phyloP scores from a whole-genome alignment of 2,329 filamentous ascomycete species.

The Clathrospora elynae region DNA sequence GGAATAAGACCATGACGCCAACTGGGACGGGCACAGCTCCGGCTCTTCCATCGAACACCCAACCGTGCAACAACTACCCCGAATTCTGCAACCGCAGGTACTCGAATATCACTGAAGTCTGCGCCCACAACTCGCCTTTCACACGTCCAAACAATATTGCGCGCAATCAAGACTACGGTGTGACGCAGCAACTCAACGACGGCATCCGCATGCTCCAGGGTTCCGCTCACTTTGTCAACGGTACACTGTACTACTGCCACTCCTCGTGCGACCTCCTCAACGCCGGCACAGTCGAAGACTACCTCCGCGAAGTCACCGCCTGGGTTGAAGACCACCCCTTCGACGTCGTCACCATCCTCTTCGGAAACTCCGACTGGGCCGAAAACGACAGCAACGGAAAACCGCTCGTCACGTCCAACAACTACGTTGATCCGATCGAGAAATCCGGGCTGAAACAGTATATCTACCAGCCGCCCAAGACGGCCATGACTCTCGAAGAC shows the following conservation, averaged over 20 bases:
- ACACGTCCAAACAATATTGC: slow-evolving; percentile 41
- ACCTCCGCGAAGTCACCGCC: slow-evolving; percentile 68
- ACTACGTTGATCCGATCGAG: slow-evolving; percentile 72
- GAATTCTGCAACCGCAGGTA: slow-evolving; percentile 49
- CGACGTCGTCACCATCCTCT: slow-evolving; percentile 85
- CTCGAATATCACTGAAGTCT: slow-evolving; percentile 51
- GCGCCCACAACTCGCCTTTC: slow-evolving; percentile 50
- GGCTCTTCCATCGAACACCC: slow-evolving; percentile 46
- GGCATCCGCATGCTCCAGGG: slow-evolving; percentile 60
- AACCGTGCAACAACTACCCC: slow-evolving; percentile 50
- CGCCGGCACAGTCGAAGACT: slow-evolving; percentile 76
- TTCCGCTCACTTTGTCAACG: slow-evolving; percentile 63
- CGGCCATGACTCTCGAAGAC: slow-evolving; percentile 75
- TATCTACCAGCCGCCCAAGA: slow-evolving; percentile 74
- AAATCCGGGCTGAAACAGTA: slow-evolving; percentile 74
- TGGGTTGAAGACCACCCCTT: slow-evolving; percentile 83
- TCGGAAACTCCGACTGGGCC: slow-evolving; percentile 72
- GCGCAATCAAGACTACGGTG: slow-evolving; percentile 45
- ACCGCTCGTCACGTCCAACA: slow-evolving; percentile 63
- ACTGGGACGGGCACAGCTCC: slow-evolving; percentile 32
- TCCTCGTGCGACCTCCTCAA: slow-evolving; percentile 84
- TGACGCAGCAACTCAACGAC: slow-evolving; percentile 49
- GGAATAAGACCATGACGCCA: slow-evolving; percentile 33
- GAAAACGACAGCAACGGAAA: slow-evolving; percentile 35
- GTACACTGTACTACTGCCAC: slow-evolving; percentile 79